Conservation (phyloP, 148 eudicot species). For the Mesembryanthemum crystallinum region DNA sequence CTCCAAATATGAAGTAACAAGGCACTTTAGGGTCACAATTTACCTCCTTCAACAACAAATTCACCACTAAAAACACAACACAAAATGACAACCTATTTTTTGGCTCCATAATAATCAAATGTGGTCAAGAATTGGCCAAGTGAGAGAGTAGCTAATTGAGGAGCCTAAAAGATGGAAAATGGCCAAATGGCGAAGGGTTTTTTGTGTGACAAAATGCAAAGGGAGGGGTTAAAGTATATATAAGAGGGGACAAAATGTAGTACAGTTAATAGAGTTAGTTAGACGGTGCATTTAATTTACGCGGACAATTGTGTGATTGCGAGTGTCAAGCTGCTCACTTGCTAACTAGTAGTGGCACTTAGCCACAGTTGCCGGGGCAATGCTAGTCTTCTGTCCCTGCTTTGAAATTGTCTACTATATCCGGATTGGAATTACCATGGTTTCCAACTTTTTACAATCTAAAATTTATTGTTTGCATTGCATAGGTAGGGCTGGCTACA, state of each 20-base stretch:
- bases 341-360: no score
- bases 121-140: not conserved
- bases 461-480: no score
- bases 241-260: not conserved
- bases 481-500: no score
- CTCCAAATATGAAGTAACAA: slow-evolving; percentile 80
- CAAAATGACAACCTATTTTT: not conserved
- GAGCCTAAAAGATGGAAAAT: not conserved
- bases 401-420: not conserved
- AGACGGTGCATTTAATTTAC: slow-evolving; percentile 3
- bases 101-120: slow-evolving; percentile 1
- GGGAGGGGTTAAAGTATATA: not conserved
- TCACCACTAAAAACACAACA: slow-evolving; percentile 9
- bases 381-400: not conserved
- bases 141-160: no score
- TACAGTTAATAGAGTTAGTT: not conserved
- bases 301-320: not conserved
- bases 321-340: not conserved
- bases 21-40: slow-evolving; percentile 61
- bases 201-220: slow-evolving; percentile 1
- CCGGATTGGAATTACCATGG: no score
- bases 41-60: not conserved
- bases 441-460: no score
- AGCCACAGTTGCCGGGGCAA: not conserved
- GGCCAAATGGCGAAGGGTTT: no score